Base-by-base conservation (phyloP, 441 rosid species). In the Populus hybrid region DNA sequence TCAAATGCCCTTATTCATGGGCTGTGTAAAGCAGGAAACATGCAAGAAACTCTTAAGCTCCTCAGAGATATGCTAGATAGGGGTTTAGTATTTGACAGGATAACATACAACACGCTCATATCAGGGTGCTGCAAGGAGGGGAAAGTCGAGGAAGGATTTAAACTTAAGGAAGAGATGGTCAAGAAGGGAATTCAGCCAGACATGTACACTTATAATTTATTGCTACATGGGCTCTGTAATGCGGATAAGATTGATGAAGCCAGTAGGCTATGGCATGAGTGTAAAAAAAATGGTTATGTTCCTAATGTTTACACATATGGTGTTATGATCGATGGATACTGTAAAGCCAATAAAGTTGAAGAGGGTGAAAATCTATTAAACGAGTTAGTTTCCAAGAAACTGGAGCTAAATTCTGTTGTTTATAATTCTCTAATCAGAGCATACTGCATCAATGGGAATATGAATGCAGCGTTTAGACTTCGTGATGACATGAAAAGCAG, bases 1-100 rank as follows among this genome's bases (percentile, higher is more conserved):
- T 88, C 93, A 67, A 92, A 94, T 89, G 93, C 97, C 74, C 82
- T 92, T 79, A 88, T 94, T 83, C 81, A 87, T 86, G 93, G 98
- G 66, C 89, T 92, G 34, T 90, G 89, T 84, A 83, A 86, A 85
- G 90, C 88, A 68, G 92, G 91, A 70, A 84, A 85, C 80, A 71
- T 83, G 64, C 83, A 84, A 70, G 94, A 85, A 77, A 92, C 91
- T 73, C 77, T 73, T 77, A 83, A 85, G 80, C 77, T 90, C 82
- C 82, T 90, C 18, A 78, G 86, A 81, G 88, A 84, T 82, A 89
- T 94, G 85, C 75, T 86, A 68, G 76, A 70, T 20, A 88, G 87
- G 82, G 86, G 87, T 63, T 83, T 89, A 78, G 83, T 76, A 66
- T 79, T 88, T 87, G 95, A 92, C 86, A 84, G 20, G 40, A 66